phyloP scores from a whole-genome alignment of 768 basidiomycete genomes.

The Lactarius trivialis region DNA sequence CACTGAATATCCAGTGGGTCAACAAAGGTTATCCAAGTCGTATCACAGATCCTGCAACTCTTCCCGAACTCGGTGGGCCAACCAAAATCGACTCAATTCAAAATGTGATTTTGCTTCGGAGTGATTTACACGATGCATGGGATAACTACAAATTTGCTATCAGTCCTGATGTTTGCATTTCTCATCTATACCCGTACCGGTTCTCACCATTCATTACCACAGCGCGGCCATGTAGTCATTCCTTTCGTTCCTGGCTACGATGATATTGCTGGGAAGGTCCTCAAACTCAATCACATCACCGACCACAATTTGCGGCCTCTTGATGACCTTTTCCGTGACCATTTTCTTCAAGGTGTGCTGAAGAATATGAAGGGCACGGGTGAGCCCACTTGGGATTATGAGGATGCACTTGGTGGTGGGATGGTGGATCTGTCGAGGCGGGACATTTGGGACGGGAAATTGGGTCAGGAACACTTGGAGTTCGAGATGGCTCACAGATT shows the following conservation, averaged over 20 bases:
- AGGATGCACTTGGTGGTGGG: background rate
- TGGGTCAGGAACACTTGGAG: background rate
- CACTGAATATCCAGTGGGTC: background rate
- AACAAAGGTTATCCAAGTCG: background rate
- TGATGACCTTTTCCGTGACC: background rate
- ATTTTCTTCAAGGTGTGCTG: slow-evolving; percentile 1
- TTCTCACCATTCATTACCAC: background rate
- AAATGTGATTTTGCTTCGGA: background rate
- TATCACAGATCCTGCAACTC: background rate
- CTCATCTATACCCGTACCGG: background rate
- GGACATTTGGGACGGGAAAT: background rate
- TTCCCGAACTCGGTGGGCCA: background rate
- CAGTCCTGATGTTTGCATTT: background rate
- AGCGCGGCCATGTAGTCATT: background rate
- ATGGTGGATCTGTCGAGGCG: background rate
- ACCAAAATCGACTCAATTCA: background rate
- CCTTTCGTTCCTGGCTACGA: background rate
- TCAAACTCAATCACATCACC: background rate
- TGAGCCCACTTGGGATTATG: background rate
- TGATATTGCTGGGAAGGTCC: slow-evolving; percentile 2
- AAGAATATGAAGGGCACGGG: slow-evolving; percentile 7
- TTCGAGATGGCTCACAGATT: background rate
- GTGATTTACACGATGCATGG: background rate
- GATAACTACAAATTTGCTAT: background rate
- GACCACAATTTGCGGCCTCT: background rate